These are phyloP conservation scores for Flaveria ramosissima DNA, from an alignment of 129 eudicot species.

Conservation along the genomic window DNA sequence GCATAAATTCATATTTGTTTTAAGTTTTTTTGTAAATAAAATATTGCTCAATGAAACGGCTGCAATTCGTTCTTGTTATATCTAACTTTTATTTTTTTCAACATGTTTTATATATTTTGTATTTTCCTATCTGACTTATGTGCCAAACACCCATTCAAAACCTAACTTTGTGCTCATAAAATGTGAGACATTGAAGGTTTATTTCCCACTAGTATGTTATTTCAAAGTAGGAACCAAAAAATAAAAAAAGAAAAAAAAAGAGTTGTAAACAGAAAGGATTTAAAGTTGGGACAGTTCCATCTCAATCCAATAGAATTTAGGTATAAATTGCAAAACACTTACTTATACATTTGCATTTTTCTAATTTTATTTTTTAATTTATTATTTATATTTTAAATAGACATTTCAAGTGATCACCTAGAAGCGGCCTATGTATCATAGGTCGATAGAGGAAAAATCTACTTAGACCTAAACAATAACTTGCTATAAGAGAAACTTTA, in stretches of 20 bases:
- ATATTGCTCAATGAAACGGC: not conserved
- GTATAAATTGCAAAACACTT: constrained; percentile 16
- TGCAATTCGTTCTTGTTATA: not conserved
- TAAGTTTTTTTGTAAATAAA: not conserved
- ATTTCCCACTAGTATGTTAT: constrained; percentile 35
- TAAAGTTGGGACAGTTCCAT: constrained; percentile 39
- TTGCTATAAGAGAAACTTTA: no score
- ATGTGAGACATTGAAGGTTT: constrained; percentile 40
- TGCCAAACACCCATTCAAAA: constrained; percentile 33
- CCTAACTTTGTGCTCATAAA: constrained; percentile 35
- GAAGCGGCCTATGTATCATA: no score
- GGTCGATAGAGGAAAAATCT: no score
- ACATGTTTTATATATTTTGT: not conserved
- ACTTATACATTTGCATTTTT: not conserved
- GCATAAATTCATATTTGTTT: not conserved
- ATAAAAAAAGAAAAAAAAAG: constrained; percentile 2
- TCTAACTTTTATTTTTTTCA: not conserved
- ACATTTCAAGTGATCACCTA: not conserved
- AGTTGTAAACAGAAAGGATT: constrained; percentile 36
- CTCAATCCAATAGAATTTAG: constrained; percentile 27
- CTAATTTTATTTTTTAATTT: not conserved
- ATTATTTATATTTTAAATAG: not conserved
- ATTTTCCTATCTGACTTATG: constrained; percentile 5
- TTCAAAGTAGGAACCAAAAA: constrained; percentile 18
- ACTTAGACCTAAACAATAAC: no score